A percentile compares a stretch with the other conserved stretches of the same genome.
Evolutionary conservation across 2,329 filamentous ascomycete species (phyloP).

Genomic region (Hypoxylon sp.): DNA sequence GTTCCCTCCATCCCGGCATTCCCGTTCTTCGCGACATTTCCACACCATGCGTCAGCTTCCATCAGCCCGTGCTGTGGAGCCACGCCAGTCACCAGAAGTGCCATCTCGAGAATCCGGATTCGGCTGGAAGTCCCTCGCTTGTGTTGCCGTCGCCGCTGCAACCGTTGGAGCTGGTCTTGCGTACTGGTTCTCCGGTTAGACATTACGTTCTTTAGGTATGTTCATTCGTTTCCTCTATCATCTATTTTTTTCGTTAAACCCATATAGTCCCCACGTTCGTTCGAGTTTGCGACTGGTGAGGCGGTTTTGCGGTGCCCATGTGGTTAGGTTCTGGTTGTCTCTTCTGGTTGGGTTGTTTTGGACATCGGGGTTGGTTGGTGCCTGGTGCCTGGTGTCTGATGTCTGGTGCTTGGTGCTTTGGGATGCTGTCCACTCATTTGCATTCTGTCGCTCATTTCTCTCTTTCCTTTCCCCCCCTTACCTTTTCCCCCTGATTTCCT

Average conservation of each 20-base stretch:
- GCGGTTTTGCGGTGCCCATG: conserved; percentile 38
- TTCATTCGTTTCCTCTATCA: not conserved
- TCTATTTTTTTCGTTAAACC: not conserved
- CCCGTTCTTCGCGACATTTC: conserved; percentile 20
- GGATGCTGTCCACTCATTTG: not conserved
- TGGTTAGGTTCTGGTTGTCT: conserved; percentile 17
- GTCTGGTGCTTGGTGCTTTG: not conserved
- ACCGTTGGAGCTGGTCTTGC: conserved; percentile 39
- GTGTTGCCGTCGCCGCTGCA: conserved; percentile 38
- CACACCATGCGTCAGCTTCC: conserved; percentile 32
- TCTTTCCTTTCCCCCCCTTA: not conserved
- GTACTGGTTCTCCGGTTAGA: conserved; percentile 40
- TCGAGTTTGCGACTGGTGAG: conserved; percentile 11
- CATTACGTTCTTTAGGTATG: conserved; percentile 16
- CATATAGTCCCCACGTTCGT: conserved; percentile 12
- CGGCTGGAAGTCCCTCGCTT: conserved; percentile 44
- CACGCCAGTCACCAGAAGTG: conserved; percentile 21
- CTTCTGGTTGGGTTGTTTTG: conserved; percentile 1
- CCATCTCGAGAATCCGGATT: conserved; percentile 17
- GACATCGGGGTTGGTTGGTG: not conserved
- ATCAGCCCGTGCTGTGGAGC: conserved; percentile 21
- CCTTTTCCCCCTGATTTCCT: not conserved
- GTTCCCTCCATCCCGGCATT: not conserved
- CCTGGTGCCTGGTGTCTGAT: not conserved
- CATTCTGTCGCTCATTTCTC: not conserved